phyloP scores from a whole-genome alignment of 2,329 filamentous ascomycete genomes.

The Lasiodiplodia gonubiensis region DNA sequence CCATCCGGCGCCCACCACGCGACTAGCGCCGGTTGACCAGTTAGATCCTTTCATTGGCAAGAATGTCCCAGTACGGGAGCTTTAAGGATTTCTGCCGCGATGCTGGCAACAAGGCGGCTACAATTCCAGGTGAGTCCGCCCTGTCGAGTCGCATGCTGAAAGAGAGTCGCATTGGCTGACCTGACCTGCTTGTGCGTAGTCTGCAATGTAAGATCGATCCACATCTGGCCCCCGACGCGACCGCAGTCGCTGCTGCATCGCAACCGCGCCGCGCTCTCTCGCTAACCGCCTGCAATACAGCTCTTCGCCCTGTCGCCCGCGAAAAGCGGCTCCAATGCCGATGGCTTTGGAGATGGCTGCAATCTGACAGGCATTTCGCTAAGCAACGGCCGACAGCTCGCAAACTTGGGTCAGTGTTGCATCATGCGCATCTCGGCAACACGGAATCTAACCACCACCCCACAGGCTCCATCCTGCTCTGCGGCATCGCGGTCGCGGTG shows the following conservation, averaged over 20 bases:
- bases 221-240: slow-evolving; percentile 11
- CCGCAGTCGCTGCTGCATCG: slow-evolving; percentile 14
- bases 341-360: slow-evolving; percentile 61
- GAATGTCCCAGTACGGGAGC: slow-evolving; percentile 45
- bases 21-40: slow-evolving; percentile 20
- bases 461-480: slow-evolving; percentile 84
- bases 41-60: slow-evolving; percentile 24
- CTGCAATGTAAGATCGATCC: slow-evolving; percentile 52
- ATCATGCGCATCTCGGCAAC: slow-evolving; percentile 1
- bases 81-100: slow-evolving; percentile 57
- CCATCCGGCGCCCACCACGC: slow-evolving; percentile 9
- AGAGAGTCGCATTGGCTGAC: slow-evolving; percentile 30
- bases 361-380: slow-evolving; percentile 76
- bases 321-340: slow-evolving; percentile 38
- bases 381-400: slow-evolving; percentile 68
- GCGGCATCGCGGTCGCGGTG: slow-evolving; percentile 74
- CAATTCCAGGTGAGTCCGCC: slow-evolving; percentile 46
- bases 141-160: slow-evolving; percentile 30
- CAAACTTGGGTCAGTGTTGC: slow-evolving; percentile 76
- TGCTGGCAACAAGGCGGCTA: slow-evolving; percentile 50
- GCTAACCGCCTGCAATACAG: slow-evolving; percentile 52
- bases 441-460: slow-evolving; percentile 38
- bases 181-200: slow-evolving; percentile 38
- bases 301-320: slow-evolving; percentile 66
- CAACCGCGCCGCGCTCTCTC: slow-evolving; percentile 28